Percentiles rank a stretch among this genome's conserved stretches.
These are phyloP conservation scores for Russula earlei DNA, from an alignment of 768 basidiomycete species.

Conservation along the genomic window DNA sequence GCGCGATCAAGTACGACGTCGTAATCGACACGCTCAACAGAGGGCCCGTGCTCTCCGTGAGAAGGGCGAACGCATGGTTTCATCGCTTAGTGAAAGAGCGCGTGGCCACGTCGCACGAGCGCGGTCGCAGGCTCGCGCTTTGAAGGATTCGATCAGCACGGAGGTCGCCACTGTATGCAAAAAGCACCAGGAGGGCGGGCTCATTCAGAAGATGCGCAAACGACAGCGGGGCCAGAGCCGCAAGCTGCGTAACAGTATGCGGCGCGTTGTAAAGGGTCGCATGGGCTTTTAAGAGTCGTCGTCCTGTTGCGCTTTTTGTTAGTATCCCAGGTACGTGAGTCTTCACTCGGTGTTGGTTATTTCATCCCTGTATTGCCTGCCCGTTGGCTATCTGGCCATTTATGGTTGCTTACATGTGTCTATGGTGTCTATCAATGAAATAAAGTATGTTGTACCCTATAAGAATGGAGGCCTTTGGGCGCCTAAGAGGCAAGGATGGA, in stretches of 20 bases:
- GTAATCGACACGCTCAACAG: conserved; percentile 24
- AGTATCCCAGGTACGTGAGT: conserved; percentile 10
- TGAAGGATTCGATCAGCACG: conserved; percentile 20
- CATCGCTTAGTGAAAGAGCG: conserved; percentile 22
- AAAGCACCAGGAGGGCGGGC: background rate
- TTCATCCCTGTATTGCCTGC: background rate
- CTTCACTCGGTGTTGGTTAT: conserved; percentile 3
- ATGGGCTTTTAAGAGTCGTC: conserved; percentile 6
- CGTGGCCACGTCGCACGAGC: conserved; percentile 22
- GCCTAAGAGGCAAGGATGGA: no score
- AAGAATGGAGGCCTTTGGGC: no score
- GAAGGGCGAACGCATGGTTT: conserved; percentile 24
- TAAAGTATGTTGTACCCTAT: conserved; percentile 12
- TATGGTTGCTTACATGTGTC: conserved; percentile 1
- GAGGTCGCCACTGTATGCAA: conserved; percentile 6
- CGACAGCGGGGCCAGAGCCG: conserved; percentile 14
- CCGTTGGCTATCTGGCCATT: background rate
- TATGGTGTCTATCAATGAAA: conserved; percentile 6
- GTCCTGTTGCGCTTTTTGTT: background rate
- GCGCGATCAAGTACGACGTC: conserved; percentile 21
- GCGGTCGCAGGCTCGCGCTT: conserved; percentile 23
- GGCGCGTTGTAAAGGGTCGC: conserved; percentile 6
- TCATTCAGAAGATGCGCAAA: conserved; percentile 14
- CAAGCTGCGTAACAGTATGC: conserved; percentile 7
- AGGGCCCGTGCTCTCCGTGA: conserved; percentile 25